phyloP scores from a whole-genome alignment of 352 stramenopile species.

The Aphanomyces euteiches region DNA sequence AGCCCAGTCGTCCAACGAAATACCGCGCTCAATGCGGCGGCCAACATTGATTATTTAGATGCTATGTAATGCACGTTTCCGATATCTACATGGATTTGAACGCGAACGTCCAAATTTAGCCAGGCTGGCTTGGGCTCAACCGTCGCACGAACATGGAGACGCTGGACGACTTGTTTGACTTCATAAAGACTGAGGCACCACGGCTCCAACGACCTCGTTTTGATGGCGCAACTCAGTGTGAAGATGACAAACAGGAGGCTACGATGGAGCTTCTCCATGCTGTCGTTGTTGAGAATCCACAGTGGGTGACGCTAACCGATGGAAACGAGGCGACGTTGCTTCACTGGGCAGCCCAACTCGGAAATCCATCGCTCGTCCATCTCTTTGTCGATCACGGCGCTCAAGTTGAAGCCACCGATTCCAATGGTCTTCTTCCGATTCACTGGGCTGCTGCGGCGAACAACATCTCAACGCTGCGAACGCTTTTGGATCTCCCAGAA shows the following conservation, averaged over 20 bases:
- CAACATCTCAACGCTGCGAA: constrained; percentile 59
- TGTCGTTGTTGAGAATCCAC: not conserved
- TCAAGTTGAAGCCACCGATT: not conserved
- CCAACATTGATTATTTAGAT: constrained; percentile 22
- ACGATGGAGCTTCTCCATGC: not conserved
- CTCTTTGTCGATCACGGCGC: constrained; percentile 21
- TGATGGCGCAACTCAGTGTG: too few relatives aligned
- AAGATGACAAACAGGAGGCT: not conserved
- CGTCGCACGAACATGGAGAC: not conserved
- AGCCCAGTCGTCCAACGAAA: constrained; percentile 8
- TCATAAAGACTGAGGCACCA: not conserved
- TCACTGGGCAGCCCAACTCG: constrained; percentile 23
- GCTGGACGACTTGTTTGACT: not conserved
- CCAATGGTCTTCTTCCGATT: constrained; percentile 55
- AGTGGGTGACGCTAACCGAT: not conserved
- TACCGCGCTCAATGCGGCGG: constrained; percentile 25
- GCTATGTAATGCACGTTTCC: not conserved
- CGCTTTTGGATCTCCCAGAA: constrained; percentile 50
- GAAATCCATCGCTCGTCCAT: not conserved
- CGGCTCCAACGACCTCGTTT: too few relatives aligned
- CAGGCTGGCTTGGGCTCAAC: too few relatives aligned
- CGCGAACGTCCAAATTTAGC: too few relatives aligned
- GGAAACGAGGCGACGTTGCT: not conserved
- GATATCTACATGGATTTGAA: too few relatives aligned
- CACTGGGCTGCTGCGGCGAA: constrained; percentile 78